Evolutionary conservation across 371 early-diverging fungal genomes (phyloP).

Genomic region (Mortierella sp.): DNA sequence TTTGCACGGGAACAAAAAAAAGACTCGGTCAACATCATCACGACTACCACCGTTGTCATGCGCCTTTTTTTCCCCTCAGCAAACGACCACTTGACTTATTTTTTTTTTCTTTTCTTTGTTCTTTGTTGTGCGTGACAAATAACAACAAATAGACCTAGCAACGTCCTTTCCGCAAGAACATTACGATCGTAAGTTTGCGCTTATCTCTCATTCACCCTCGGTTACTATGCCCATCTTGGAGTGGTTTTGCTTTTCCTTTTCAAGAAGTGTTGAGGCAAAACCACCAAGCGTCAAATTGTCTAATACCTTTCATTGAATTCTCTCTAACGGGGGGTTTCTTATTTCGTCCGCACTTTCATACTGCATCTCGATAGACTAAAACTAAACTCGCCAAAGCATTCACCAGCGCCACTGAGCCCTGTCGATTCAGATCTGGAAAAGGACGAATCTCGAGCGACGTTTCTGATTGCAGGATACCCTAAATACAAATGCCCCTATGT

Average conservation of each 20-base stretch:
- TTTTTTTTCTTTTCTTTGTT: not conserved
- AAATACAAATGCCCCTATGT: slow-evolving; percentile 87
- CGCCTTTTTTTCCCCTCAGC: not conserved
- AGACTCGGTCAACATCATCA: slow-evolving; percentile 21
- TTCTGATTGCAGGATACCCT: slow-evolving; percentile 83
- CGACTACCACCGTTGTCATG: slow-evolving; percentile 14
- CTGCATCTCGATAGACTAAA: slow-evolving; percentile 45
- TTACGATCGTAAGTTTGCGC: slow-evolving; percentile 43
- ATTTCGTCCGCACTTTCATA: not conserved
- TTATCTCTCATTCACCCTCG: not conserved
- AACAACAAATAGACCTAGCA: slow-evolving; percentile 45
- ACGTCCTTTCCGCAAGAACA: slow-evolving; percentile 56
- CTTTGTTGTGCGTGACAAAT: slow-evolving; percentile 9
- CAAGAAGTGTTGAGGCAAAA: not conserved
- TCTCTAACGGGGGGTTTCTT: slow-evolving; percentile 4
- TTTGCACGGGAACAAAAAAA: slow-evolving; percentile 7
- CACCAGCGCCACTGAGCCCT: slow-evolving; percentile 61
- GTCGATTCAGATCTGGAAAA: slow-evolving; percentile 66
- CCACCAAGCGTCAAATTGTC: not conserved
- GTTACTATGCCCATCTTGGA: not conserved
- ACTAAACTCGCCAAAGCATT: slow-evolving; percentile 18
- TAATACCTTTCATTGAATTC: not conserved
- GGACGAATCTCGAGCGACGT: slow-evolving; percentile 67
- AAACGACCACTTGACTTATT: slow-evolving; percentile 14
- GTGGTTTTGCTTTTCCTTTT: slow-evolving; percentile 22